Percentiles rank a stretch among this genome's conserved stretches.
Conservation (phyloP, 805 yeast species). For the Yarrowia keelungensis region DNA sequence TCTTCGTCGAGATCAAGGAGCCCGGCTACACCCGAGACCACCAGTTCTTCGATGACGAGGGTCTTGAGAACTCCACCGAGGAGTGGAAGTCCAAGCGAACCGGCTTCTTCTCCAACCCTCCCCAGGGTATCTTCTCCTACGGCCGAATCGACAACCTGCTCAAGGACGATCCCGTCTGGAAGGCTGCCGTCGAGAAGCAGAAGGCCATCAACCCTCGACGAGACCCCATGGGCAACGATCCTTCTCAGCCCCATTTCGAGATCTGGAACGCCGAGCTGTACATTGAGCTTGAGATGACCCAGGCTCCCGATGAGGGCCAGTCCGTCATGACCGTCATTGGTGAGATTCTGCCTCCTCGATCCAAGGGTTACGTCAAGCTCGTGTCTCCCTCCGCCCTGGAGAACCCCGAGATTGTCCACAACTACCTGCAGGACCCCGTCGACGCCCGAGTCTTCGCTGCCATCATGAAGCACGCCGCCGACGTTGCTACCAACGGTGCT, state of each 20-base stretch:
- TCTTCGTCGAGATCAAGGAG: conserved; percentile 37
- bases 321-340: conserved; percentile 47
- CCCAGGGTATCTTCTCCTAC: conserved; percentile 38
- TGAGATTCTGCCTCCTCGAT: conserved; percentile 48
- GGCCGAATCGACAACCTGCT: conserved; percentile 44
- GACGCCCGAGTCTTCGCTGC: conserved; percentile 50
- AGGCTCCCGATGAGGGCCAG: conserved; percentile 45
- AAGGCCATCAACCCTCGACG: conserved; percentile 47
- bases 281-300: conserved; percentile 35
- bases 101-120: conserved; percentile 39
- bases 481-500: conserved; percentile 47
- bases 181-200: conserved; percentile 39
- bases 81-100: conserved; percentile 39
- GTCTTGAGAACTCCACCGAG: conserved; percentile 36
- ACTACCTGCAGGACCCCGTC: conserved; percentile 48
- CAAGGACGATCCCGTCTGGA: conserved; percentile 44
- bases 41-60: conserved; percentile 38
- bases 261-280: conserved; percentile 47
- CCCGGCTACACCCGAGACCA: conserved; percentile 36
- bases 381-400: conserved; percentile 46
- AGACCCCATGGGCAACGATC: conserved; percentile 47
- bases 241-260: conserved; percentile 48
- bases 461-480: conserved; percentile 49
- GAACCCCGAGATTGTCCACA: conserved; percentile 47
- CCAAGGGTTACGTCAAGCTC: conserved; percentile 47